These are phyloP conservation scores for Blastobotrys elegans DNA, from an alignment of 1,139 yeast species.

Conservation along the genomic window DNA sequence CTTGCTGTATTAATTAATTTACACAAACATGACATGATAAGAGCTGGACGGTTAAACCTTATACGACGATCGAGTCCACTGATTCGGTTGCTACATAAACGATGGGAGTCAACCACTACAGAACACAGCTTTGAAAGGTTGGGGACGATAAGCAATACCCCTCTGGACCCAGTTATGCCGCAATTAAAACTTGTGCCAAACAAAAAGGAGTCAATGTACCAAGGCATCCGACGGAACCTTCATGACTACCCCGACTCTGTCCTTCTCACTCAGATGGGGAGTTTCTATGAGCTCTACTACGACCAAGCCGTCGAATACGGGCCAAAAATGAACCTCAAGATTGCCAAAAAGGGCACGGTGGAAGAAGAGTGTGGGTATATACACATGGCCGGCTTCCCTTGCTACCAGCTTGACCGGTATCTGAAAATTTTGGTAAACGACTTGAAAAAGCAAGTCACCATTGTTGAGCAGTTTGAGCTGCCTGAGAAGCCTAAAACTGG, in stretches of 20 bases:
- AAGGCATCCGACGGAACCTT: constrained; percentile 39
- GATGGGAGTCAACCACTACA: background rate
- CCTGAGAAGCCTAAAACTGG: constrained; percentile 5
- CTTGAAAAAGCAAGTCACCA: constrained; percentile 64
- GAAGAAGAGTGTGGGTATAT: constrained; percentile 42
- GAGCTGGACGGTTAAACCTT: no score
- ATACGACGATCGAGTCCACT: no score
- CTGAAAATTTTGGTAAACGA: constrained; percentile 69
- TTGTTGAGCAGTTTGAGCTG: constrained; percentile 56
- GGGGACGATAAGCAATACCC: background rate
- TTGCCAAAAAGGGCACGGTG: constrained; percentile 41
- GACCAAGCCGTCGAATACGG: constrained; percentile 80
- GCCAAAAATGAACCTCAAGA: constrained; percentile 59
- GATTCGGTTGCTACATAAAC: background rate
- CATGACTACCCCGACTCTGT: constrained; percentile 59
- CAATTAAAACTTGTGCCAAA: background rate
- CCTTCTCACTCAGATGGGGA: constrained; percentile 82
- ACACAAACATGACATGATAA: no score
- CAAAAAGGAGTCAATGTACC: constrained; percentile 5
- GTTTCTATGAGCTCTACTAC: constrained; percentile 69
- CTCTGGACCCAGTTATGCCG: background rate
- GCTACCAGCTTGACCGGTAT: constrained; percentile 63
- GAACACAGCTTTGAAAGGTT: constrained; percentile 2
- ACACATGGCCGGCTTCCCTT: constrained; percentile 92
- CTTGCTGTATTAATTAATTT: no score